Conservation (phyloP, 2,329 filamentous ascomycete genomes). For the Penicillium sp. region DNA sequence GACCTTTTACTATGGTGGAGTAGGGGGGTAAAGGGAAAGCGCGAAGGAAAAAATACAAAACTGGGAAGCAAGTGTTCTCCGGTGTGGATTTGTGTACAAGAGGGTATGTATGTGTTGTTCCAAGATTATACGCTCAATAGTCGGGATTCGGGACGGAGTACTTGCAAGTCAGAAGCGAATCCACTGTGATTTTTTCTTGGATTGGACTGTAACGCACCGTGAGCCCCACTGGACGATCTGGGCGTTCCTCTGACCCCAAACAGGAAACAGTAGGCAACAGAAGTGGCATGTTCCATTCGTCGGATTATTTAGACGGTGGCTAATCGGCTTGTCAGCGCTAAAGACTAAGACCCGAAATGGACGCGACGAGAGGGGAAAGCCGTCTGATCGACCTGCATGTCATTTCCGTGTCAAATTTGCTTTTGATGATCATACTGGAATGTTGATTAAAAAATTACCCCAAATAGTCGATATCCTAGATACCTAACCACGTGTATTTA, state of each 20-base stretch:
- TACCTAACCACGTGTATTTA: too few species aligned
- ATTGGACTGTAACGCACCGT: conserved; percentile 10
- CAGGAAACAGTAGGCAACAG: not conserved
- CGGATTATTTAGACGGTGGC: conserved; percentile 7
- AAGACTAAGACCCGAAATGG: conserved; percentile 1
- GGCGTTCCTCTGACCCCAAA: conserved; percentile 1
- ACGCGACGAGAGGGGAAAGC: conserved; percentile 13
- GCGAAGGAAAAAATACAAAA: not conserved
- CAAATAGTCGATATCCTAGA: too few species aligned
- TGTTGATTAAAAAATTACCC: too few species aligned
- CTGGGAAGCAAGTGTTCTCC: not conserved
- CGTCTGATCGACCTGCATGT: conserved; percentile 24
- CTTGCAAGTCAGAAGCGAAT: not conserved
- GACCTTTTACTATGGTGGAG: not conserved
- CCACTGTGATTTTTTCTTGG: not conserved
- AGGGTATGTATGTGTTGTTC: not conserved
- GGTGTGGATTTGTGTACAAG: not conserved
- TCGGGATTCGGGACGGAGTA: not conserved
- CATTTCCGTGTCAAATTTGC: conserved; percentile 14
- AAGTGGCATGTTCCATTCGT: conserved; percentile 1
- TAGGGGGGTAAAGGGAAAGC: not conserved
- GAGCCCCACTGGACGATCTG: conserved; percentile 10
- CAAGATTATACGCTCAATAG: not conserved
- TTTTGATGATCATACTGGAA: not conserved
- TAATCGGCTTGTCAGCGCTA: conserved; percentile 17